Evolutionary conservation across 2,329 filamentous ascomycete species (phyloP), one percentile per base, ranked within the genome.

Genomic region (Arthrobotrys sphaeroides): DNA sequence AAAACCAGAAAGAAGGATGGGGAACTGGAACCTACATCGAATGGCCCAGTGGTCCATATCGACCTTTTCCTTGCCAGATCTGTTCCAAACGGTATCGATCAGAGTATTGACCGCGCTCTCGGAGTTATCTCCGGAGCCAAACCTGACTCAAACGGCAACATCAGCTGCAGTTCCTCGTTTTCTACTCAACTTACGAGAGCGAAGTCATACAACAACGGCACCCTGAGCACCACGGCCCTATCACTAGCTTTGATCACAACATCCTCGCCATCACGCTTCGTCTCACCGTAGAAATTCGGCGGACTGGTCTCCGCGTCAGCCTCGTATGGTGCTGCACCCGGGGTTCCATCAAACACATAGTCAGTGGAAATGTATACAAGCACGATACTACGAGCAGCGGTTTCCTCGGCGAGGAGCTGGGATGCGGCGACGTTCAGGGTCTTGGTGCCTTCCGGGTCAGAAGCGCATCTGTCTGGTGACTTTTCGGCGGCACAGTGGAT

Each of bases 401-500:
- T 90, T n/a, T 89, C 85, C 42, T 85, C 82, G 7, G 92, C 91
- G 10, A 97, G 87, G 6, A 84, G 83, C 53, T 85, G 84, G 51
- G 91, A 91, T 1, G 92, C 90, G 2, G 88, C 85, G 10, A 94
- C 88, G 24, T 80, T 80, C 10, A 80, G 36, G 64, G 53, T 45
- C 57, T 79, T 78, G 2, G 93, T 92, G 64, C 88, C 91, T 73
- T 90, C 87, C 1, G 93, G 93, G 81, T 97, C 88, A 78, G 88
- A 87, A 79, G 93, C 90, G 80, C 93, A 94, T 81, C 91, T 90
- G 83, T 97, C 93, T 1, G 94, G 93, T 80, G 90, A 96, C 77
- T 92, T 89, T 82, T 96, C 94, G 49, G 93, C 93, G 42, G 93
- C 94, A 81, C 91, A 94, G 82, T 96, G 93, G 36, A 96, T 87